Evolutionary conservation across 1,284 basidiomycete genomes (phyloP).

Genomic region (Fomitopsis schrenkii): DNA sequence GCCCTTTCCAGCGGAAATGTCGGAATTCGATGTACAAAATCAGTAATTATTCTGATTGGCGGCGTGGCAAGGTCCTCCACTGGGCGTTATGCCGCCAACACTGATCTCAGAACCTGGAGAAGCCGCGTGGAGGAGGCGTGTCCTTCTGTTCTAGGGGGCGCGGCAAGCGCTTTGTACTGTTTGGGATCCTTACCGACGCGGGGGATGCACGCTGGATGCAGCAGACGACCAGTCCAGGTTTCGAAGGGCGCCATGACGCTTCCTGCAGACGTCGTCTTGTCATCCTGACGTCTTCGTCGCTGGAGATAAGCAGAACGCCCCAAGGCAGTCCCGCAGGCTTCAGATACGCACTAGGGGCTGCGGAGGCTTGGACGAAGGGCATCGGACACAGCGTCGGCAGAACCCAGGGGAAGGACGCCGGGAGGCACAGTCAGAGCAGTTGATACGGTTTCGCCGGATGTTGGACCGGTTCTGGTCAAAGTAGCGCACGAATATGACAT

Average conservation of each 20-base stretch:
- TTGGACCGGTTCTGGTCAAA: conserved; percentile 4
- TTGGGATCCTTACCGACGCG: conserved; percentile 13
- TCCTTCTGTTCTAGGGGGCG: conserved; percentile 19
- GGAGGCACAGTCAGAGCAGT: background rate
- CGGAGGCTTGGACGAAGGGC: background rate
- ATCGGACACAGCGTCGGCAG: background rate
- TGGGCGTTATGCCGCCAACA: conserved; percentile 8
- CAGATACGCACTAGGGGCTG: background rate
- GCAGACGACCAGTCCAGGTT: conserved; percentile 8
- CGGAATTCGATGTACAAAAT: conserved; percentile 16
- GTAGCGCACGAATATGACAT: background rate
- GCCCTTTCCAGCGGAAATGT: conserved; percentile 7
- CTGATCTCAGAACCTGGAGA: conserved; percentile 13
- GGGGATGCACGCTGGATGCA: conserved; percentile 9
- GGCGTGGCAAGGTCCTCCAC: conserved; percentile 8
- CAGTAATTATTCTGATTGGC: conserved; percentile 13
- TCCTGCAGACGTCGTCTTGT: background rate
- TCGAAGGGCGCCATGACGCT: conserved; percentile 1
- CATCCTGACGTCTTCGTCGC: conserved; percentile 2
- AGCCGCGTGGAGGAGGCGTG: conserved; percentile 20
- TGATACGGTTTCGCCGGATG: conserved; percentile 16
- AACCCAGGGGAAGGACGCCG: background rate
- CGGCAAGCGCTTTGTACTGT: conserved; percentile 17
- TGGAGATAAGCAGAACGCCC: background rate
- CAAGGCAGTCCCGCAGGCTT: background rate